phyloP scores from a whole-genome alignment of 345 rosid species.

The Lepidium africanum region DNA sequence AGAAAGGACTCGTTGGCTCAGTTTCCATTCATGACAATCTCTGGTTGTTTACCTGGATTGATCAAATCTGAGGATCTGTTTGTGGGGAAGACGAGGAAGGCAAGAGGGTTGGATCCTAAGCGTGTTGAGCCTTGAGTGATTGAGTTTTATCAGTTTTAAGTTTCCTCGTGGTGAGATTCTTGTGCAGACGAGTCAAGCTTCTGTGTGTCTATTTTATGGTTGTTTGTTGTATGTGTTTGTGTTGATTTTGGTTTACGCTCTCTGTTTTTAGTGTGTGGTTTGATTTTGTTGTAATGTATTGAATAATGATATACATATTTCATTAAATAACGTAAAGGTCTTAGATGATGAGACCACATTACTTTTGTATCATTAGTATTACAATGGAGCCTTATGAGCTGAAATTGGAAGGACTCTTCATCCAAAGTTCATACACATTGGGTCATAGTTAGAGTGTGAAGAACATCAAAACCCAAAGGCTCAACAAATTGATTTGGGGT shows the following conservation, averaged over 20 bases:
- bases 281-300: slow-evolving; percentile 3
- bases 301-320: background rate
- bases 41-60: slow-evolving; percentile 60
- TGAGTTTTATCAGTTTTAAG: background rate
- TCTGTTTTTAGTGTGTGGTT: background rate
- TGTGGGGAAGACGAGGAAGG: slow-evolving; percentile 68
- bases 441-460: no score
- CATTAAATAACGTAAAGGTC: no score
- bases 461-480: no score
- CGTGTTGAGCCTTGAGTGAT: slow-evolving; percentile 5
- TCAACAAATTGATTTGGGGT: no score
- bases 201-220: background rate
- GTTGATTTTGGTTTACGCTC: background rate
- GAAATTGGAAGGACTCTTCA: no score
- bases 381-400: no score
- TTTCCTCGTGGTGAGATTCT: slow-evolving; percentile 11
- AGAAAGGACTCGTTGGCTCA: slow-evolving; percentile 68
- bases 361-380: no score
- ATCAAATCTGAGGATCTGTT: slow-evolving; percentile 72
- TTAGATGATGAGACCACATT: no score
- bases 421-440: no score
- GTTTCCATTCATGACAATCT: slow-evolving; percentile 51
- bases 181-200: slow-evolving; percentile 1
- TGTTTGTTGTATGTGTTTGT: no score
- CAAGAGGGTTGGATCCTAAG: slow-evolving; percentile 37